A percentile compares a stretch with the other conserved stretches of the same genome.
Conservation (phyloP, 371 early-diverging fungal genomes). For the Apophysomyces ossiformis region DNA sequence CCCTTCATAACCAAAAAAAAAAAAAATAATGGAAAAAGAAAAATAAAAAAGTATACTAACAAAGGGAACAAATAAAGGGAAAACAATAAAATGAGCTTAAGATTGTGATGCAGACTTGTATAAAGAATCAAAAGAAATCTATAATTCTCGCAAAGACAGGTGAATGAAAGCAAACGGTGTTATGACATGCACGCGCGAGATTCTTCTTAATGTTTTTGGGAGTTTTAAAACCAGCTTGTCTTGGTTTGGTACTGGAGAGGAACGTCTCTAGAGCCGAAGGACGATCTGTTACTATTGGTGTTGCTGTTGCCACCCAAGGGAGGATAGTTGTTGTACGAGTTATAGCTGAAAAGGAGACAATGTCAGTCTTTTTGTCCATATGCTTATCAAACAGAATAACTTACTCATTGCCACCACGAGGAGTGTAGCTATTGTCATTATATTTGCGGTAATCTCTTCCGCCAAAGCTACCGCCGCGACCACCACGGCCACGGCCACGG, state of each 20-base stretch:
- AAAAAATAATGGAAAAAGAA: not conserved
- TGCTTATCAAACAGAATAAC: slow-evolving; percentile 15
- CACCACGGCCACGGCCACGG: slow-evolving; percentile 61
- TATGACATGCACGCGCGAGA: slow-evolving; percentile 7
- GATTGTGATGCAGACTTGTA: slow-evolving; percentile 11
- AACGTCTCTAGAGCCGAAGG: slow-evolving; percentile 25
- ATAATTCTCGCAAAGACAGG: slow-evolving; percentile 6
- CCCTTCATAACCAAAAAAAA: slow-evolving; percentile 7
- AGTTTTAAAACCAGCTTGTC: slow-evolving; percentile 75
- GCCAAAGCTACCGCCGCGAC: slow-evolving; percentile 57
- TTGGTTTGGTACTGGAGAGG: slow-evolving; percentile 50
- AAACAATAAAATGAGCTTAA: slow-evolving; percentile 12
- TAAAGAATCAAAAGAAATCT: slow-evolving; percentile 7
- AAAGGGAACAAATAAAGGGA: slow-evolving; percentile 9
- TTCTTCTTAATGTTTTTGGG: not conserved
- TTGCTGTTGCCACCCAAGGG: slow-evolving; percentile 20
- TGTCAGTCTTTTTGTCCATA: not conserved
- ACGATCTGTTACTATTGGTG: slow-evolving; percentile 26
- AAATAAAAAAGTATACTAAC: slow-evolving; percentile 7
- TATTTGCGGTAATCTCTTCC: slow-evolving; percentile 53
- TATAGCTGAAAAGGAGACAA: not conserved
- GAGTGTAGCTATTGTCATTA: slow-evolving; percentile 17
- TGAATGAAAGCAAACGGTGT: slow-evolving; percentile 10
- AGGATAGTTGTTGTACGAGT: slow-evolving; percentile 25
- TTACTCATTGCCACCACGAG: slow-evolving; percentile 31